Evolutionary conservation across 2,329 filamentous ascomycete species (phyloP), one percentile per base, ranked within the genome.

Genomic region (Nothomitra cinnamomea): DNA sequence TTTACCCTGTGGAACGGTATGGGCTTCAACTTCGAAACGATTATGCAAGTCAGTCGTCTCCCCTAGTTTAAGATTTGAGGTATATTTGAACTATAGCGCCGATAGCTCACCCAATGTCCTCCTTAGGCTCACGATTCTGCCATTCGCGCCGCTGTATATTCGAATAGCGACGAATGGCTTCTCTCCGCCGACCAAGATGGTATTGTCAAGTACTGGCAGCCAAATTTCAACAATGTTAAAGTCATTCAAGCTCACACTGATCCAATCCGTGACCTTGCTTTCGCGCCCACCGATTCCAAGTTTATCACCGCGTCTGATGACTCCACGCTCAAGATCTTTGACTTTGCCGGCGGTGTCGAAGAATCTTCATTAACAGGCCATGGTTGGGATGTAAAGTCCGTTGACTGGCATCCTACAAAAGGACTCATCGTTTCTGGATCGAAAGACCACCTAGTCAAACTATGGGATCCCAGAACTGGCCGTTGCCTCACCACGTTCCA

Each of bases 1-100:
- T 98, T 98, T 63, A 98, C 94, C 40, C 70, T 98, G 2, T 98
- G 92, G 92, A 98, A 98, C 66, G 92, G 92, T 58, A 96, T 90
- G 43, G 90, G 88, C 22, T 98, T 98, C 77, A 96, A 98, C 67
- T 98, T 98, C 62, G 92, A 98, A 70, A 96, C 92, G 2, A 95
- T 98, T 25, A 95, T 95, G 85, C 89, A 95, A 67, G 72, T 74
- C 59, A 53, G 69, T 64, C 24, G 36, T 35, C 15, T 10, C 49
- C 15, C 17, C 24, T 6, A 51, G 8, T 17, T 24, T 12, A n/a
- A 6, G 38, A 21, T 6, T 22, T 32, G 28, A 25, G 15, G 25
- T 41, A 24, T 6, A n/a, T 7, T 12, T 53, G 3, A 12, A 10
- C 32, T 7, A 32, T n/a, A 32, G n/a, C 21, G 8, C 32, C 4